Evolutionary conservation across 1,139 yeast genomes (phyloP).

Genomic region (Nematodospora anomalae): DNA sequence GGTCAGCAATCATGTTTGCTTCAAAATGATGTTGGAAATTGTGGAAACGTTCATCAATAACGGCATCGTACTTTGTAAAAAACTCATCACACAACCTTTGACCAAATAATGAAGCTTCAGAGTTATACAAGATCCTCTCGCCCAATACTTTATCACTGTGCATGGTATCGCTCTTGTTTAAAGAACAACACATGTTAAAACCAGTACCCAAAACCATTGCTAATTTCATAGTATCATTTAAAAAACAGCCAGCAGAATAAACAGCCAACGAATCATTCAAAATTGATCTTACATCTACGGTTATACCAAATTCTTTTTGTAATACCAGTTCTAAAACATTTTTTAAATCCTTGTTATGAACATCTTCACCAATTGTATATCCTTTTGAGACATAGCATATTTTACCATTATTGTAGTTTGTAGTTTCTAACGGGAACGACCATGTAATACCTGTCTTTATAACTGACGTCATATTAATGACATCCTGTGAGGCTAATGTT

Average conservation of each 20-base stretch:
- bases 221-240: slow-evolving; percentile 37
- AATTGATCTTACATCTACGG: slow-evolving; percentile 34
- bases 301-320: slow-evolving; percentile 22
- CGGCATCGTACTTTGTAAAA: slow-evolving; percentile 37
- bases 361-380: slow-evolving; percentile 41
- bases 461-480: slow-evolving; percentile 18
- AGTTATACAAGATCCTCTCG: slow-evolving; percentile 32
- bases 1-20: slow-evolving; percentile 37
- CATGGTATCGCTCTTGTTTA: slow-evolving; percentile 21
- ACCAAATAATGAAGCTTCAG: slow-evolving; percentile 46
- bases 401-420: slow-evolving; percentile 44
- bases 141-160: slow-evolving; percentile 27
- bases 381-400: slow-evolving; percentile 54
- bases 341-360: slow-evolving; percentile 43
- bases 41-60: slow-evolving; percentile 37
- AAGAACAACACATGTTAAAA: slow-evolving; percentile 42
- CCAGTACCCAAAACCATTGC: slow-evolving; percentile 52
- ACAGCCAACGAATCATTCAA: slow-evolving; percentile 50
- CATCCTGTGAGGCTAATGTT: slow-evolving; percentile 28
- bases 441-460: slow-evolving; percentile 54
- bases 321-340: slow-evolving; percentile 35
- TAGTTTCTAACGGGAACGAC: slow-evolving; percentile 56
- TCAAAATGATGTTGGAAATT: slow-evolving; percentile 21
- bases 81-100: slow-evolving; percentile 27
- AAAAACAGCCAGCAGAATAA: slow-evolving; percentile 45